phyloP scores from a whole-genome alignment of 371 early-diverging fungal species.

The Phascolomyces articulosus region DNA sequence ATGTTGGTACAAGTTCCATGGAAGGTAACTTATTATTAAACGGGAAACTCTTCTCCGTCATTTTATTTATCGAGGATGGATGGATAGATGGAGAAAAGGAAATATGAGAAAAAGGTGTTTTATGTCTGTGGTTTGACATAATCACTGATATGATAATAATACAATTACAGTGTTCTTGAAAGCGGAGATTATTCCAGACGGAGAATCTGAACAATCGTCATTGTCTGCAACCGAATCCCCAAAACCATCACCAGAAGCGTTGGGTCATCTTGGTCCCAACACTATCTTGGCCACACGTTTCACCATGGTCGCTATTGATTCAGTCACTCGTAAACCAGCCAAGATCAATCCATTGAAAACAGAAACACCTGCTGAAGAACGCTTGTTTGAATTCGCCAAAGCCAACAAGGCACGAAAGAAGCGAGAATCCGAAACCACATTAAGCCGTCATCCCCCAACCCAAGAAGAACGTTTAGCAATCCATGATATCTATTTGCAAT shows the following conservation, averaged over 20 bases:
- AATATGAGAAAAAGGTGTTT: too few species aligned
- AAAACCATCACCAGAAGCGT: not conserved
- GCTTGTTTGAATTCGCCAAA: conserved; percentile 75
- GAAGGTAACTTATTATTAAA: too few species aligned
- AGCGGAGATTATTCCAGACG: conserved; percentile 17
- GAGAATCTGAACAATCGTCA: not conserved
- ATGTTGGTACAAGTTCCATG: conserved; percentile 90
- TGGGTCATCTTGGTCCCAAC: conserved; percentile 34
- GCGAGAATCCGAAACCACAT: conserved; percentile 51
- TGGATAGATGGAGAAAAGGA: too few species aligned
- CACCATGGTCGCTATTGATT: conserved; percentile 91
- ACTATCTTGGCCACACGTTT: conserved; percentile 81
- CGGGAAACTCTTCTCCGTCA: too few species aligned
- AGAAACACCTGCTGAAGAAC: conserved; percentile 74
- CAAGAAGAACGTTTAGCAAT: conserved; percentile 81
- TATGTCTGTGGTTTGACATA: not conserved
- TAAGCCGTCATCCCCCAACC: conserved; percentile 79
- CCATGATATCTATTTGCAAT: conserved; percentile 81
- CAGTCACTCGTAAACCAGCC: conserved; percentile 69
- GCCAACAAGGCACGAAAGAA: conserved; percentile 72
- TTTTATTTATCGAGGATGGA: too few species aligned
- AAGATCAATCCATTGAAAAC: conserved; percentile 77
- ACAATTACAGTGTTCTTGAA: conserved; percentile 14
- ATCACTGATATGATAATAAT: not conserved
- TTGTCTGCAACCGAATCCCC: not conserved